Percentiles rank a stretch among this genome's conserved stretches.
phyloP scores from a whole-genome alignment of 441 rosid species.

The Viola pubescens region DNA sequence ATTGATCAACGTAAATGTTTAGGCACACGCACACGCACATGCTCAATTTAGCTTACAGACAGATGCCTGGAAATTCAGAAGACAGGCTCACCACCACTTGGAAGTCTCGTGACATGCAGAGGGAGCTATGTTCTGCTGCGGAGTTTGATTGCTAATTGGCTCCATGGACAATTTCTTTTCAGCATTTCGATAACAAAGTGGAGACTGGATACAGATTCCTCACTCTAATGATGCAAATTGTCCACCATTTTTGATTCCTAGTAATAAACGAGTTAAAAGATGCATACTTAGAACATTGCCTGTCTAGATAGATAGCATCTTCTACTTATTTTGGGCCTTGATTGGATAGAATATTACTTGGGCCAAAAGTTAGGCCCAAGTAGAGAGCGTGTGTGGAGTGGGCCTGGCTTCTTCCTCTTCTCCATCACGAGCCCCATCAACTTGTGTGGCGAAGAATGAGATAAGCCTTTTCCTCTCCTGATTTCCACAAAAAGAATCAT shows the following conservation, averaged over 20 bases:
- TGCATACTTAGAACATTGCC: no score
- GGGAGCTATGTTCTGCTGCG: background rate
- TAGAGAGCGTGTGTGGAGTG: no score
- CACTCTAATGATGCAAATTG: no score
- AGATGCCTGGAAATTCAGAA: background rate
- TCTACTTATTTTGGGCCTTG: no score
- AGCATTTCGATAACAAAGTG: no score
- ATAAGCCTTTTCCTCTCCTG: slow-evolving; percentile 29
- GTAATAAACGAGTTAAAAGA: no score
- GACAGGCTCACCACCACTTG: no score
- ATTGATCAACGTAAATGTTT: background rate
- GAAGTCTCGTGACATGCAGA: background rate
- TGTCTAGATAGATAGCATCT: no score
- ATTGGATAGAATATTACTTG: no score
- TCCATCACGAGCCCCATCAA: slow-evolving; percentile 22
- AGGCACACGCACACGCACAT: background rate
- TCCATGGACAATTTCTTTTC: no score
- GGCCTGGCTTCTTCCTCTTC: background rate
- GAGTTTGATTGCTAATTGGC: background rate
- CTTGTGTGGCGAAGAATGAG: slow-evolving; percentile 67
- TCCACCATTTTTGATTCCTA: no score
- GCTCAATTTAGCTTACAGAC: background rate
- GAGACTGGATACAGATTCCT: no score
- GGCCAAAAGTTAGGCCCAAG: background rate
- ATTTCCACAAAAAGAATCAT: slow-evolving; percentile 14